Base-by-base conservation (phyloP, 192 early-diverging fungal genomes). In the Podila minutissima region DNA sequence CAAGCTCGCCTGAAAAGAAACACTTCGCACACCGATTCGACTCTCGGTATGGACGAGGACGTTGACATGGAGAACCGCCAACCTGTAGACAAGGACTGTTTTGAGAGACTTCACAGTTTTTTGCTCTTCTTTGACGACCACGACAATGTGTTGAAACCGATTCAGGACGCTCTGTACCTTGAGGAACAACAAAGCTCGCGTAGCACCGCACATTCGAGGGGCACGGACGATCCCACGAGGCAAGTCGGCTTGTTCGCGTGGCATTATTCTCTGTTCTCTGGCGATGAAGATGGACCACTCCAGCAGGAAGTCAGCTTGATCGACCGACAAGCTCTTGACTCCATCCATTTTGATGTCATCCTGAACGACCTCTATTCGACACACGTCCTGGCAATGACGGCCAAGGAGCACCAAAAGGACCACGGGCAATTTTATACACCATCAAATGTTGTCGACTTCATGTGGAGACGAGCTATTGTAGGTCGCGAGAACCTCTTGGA, bases 351-450 rank as follows among this genome's bases (percentile, higher is more conserved):
- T 37, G 87, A 88, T 66, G 79, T 83, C 28, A 73, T 88, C 33
- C 64, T 88, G 24, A 83, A 84, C 35, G 69, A 75, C 8, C 84
- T 90, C 28, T 90, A 90, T 31, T 86, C 89, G 10, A 82, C 79
- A 5, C 72, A 90, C 35, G 71, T 90, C 51, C 64, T 90, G 15
- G 72, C 86, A 15, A 64, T 84, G 8, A 71, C 78, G 1, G 88
- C 79, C 22, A 86, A 88, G 50, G 76, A 86, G 29, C 86, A 90
- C n/a, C 89, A 90, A 78, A 88, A 88, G n/a, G 87, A 90, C 22
- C 88, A 90, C 57, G 89, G 87, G 11, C 89, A 90, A 64, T 90
- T 86, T 41, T 90, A 90, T 72, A 88, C 89, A 6, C 89, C 89
- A 2, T 71, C 82, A 15, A 66, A 66, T n/a, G 82, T 89, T 5